phyloP scores from a whole-genome alignment of 1,139 yeast species.

The Geotrichum klebahnii region DNA sequence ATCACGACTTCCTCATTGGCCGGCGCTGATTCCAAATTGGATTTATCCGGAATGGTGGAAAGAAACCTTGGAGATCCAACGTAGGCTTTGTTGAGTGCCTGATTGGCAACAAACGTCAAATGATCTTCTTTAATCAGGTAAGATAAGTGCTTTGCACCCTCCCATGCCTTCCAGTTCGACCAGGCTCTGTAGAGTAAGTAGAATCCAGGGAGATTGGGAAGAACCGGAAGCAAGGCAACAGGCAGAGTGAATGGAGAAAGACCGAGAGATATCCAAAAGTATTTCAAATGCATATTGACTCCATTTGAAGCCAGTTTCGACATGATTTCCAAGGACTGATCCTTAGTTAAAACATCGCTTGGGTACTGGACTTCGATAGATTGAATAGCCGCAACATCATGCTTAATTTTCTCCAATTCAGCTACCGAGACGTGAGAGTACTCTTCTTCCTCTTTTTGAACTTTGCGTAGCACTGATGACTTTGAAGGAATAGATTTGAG shows the following conservation, averaged over 20 bases:
- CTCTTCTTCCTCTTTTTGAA: conserved; percentile 20
- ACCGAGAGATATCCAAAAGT: conserved; percentile 49
- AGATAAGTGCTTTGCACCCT: conserved; percentile 68
- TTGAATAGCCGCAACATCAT: conserved; percentile 23
- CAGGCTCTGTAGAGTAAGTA: conserved; percentile 77
- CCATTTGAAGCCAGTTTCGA: conserved; percentile 40
- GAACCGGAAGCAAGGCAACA: conserved; percentile 71
- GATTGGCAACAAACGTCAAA: conserved; percentile 25
- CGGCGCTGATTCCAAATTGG: background rate
- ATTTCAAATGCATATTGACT: conserved; percentile 44
- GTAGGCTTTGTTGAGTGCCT: conserved; percentile 27
- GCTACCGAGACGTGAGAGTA: conserved; percentile 24
- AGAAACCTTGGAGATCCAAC: background rate
- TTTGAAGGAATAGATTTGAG: conserved; percentile 49
- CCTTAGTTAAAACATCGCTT: conserved; percentile 24
- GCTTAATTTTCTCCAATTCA: conserved; percentile 17
- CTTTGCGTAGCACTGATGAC: conserved; percentile 27
- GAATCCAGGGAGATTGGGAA: conserved; percentile 95
- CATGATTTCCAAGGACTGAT: conserved; percentile 32
- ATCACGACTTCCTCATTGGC: conserved; percentile 21
- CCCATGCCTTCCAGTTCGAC: conserved; percentile 74
- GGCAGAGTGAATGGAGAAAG: conserved; percentile 80
- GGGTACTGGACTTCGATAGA: conserved; percentile 35
- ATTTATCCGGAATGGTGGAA: conserved; percentile 1
- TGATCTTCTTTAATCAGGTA: conserved; percentile 44